Conservation (phyloP, 2,329 filamentous ascomycete genomes). For the Diaporthe citriasiana region DNA sequence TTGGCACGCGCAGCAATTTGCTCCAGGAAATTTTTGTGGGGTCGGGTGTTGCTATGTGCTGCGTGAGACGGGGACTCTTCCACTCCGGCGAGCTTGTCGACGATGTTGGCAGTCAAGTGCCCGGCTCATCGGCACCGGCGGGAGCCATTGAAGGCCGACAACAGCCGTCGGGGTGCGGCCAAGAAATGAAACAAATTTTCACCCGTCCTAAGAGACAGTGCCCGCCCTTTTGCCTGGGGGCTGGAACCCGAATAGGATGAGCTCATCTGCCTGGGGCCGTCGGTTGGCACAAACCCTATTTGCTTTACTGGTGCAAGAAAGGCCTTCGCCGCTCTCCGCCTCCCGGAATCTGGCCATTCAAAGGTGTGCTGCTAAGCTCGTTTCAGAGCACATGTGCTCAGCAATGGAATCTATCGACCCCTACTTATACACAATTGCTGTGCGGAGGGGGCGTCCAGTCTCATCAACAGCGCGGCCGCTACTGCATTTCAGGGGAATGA, state of each 20-base stretch:
- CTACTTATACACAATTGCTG: background rate
- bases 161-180: background rate
- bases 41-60: background rate
- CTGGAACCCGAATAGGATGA: background rate
- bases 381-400: background rate
- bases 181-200: background rate
- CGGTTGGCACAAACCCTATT: background rate
- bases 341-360: background rate
- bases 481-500: slow-evolving; percentile 28
- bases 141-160: background rate
- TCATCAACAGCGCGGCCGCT: background rate
- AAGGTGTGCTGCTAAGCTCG: background rate
- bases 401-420: background rate
- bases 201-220: too few relatives aligned
- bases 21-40: background rate
- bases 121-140: background rate
- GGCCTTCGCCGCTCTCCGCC: background rate
- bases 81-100: slow-evolving; percentile 4
- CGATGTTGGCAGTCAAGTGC: background rate
- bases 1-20: background rate
- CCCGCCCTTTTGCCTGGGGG: background rate
- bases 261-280: background rate
- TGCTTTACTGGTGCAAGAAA: background rate
- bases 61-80: slow-evolving; percentile 9
- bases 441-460: background rate